Base-by-base conservation (phyloP, 345 rosid species). In the Garcia nutans region DNA sequence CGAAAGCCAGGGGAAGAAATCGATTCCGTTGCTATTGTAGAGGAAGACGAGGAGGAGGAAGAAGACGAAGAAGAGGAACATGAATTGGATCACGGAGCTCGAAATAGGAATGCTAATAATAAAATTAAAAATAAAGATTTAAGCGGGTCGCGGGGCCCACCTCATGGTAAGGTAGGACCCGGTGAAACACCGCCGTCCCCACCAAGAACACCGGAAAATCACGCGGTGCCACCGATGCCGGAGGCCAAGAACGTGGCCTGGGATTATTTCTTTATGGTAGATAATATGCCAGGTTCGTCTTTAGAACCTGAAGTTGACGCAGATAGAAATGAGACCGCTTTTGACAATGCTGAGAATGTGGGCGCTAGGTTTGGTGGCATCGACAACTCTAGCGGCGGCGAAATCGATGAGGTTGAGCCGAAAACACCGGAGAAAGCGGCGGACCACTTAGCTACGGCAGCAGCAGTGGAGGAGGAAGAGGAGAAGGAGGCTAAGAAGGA, bases 341-440 rank as follows among this genome's bases (percentile, higher is more conserved):
- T 65, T 55, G 71, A 76, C 19, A 79, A 71, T 47, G 52, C 64
- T 47, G 81, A 75, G 62, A 49, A 76, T 60, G 50, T 20, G 47
- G 73, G 81, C 13, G 76, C 57, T 60, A 58, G 67, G 37, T 77
- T 64, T 31, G 71, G 47, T 16, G 71, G 52, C 1, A 28, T 65
- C 33, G 42, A 59, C 49, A 73, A 17, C 49, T 41, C 45, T 70
- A 60, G 47, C 7, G 78, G 70, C 10, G 77, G 24, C 15, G 62
- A 59, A 15, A 59, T 77, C 20, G 54, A 15, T 37, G 90, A 78
- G 47, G 72, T 77, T 50, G 90, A 88, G 77, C 93, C 85, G 1
- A 89, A 83, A 69, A 88, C 93, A 71, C 93, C 93, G 23, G 91
- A 87, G 85, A 89, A 85, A 80, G 42, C 78, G n/a, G 82, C 47